phyloP scores from a whole-genome alignment of 768 basidiomycete species.

The Mrakia gelida region DNA sequence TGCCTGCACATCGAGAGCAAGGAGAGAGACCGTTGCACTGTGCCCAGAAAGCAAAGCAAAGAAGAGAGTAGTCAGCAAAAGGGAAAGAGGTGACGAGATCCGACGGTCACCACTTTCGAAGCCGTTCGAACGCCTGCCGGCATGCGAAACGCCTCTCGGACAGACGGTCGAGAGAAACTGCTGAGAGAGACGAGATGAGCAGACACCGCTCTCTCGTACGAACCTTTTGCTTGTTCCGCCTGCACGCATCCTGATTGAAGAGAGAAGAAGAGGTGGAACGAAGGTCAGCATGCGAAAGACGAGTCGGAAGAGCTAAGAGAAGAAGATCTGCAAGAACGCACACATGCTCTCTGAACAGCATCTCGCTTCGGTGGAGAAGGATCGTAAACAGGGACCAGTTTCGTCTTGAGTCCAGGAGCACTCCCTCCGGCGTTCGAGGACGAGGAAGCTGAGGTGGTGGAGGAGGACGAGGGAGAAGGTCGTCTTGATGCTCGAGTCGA shows the following conservation, averaged over 20 bases:
- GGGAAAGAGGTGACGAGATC: neutral
- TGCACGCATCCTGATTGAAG: neutral
- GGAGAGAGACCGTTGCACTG: conserved; percentile 5
- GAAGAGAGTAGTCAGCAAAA: neutral
- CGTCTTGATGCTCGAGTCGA: too few relatives aligned
- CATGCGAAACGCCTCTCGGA: neutral
- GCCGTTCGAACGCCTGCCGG: too few relatives aligned
- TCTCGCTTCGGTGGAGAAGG: neutral
- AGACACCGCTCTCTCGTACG: neutral
- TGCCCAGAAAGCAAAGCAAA: neutral
- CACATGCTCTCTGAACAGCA: conserved; percentile 4
- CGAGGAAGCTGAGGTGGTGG: neutral
- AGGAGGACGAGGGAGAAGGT: too few relatives aligned
- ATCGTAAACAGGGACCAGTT: neutral
- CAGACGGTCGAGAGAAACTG: neutral
- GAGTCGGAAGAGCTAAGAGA: neutral
- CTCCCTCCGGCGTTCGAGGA: neutral
- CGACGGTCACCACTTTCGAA: too few relatives aligned
- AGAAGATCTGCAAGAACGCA: neutral
- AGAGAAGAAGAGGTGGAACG: neutral
- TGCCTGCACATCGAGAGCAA: neutral
- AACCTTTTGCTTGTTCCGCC: conserved; percentile 2
- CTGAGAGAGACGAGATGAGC: neutral
- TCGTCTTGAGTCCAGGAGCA: neutral
- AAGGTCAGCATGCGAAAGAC: neutral